Base-by-base conservation (phyloP, 2,329 filamentous ascomycete genomes). In the Pseudogymnoascus sp. region DNA sequence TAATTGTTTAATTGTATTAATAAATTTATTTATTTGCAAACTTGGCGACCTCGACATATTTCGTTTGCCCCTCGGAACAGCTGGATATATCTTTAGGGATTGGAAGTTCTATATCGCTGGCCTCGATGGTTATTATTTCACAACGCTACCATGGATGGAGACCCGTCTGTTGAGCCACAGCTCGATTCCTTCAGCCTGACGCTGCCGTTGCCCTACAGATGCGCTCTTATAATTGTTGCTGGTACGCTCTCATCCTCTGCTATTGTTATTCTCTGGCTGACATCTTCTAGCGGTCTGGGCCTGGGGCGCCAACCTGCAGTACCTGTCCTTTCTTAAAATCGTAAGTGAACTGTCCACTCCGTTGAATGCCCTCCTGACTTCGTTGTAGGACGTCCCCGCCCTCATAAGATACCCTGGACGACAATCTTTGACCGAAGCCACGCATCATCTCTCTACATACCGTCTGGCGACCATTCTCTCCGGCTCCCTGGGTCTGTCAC, bases 271-370 rank as follows among this genome's bases (percentile, higher is more conserved):
- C 61, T 41, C 23, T 64, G 14, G 61, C 66, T 70, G 60, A 71
- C 64, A 54, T 19, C 41, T 60, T 65, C 66, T 69, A 96, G 92
- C 91, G 70, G 88, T 96, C 72, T 98, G 93, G 93, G 92, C 91
- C 75, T 99, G 93, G 92, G 92, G 89, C 69, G 77, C 90, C 70
- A 98, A 97, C 79, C 85, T 98, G 43, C 92, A 97, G 74, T 93
- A 91, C 78, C 86, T 98, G 66, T 83, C 88, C 71, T 78, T 85
- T 65, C 81, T 87, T 72, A 90, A 90, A 74, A 96, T 99, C 79
- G 85, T 86, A 76, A 66, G 81, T 74, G 57, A 14, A 10, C 34
- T 16, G 34, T 21, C 23, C n/a, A 25, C 23, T 25, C 11, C 14
- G 3, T 2, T 36, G 43, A 16, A 16, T 37, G 19, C 13, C 64